Base-by-base conservation (phyloP, 176 grass and related monocot genomes). In the Oryza longistaminata region DNA sequence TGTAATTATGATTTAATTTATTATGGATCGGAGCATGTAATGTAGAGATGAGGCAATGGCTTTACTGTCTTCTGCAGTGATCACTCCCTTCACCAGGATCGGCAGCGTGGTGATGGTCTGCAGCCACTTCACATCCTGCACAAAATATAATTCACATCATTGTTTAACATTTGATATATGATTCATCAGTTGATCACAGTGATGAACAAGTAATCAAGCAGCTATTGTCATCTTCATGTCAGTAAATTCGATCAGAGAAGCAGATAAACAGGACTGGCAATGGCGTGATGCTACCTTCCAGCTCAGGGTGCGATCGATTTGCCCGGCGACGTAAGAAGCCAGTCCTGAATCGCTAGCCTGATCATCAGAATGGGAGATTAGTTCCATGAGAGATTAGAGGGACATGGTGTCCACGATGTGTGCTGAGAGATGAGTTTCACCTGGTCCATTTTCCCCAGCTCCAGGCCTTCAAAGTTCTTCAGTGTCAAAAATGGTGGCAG, bases 391-490 rank as follows among this genome's bases (percentile, higher is more conserved):
- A 49, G 37, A 66, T 31, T 5, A 70, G 17, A 88, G 3, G 33
- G 14, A 37, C 8, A 81, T 2, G 60, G 26, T 50, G 75, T 64
- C n/a, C 45, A 46, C 33, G 68, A 71, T 61, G 65, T 75, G 10
- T 48, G 68, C 34, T 37, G 76, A 81, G 75, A 70, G 34, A 21
- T 24, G 64, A 50, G 64, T 91, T 83, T 81, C 82, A 94, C 95
- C 88, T 84, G 53, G 62, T 99, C 96, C 96, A 99, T 99, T 77
- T 92, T 99, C 11, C 96, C 96, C 11, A 99, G 89, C 86, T 99
- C 71, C 75, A 99, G 16, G 6, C 93, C 91, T 81, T 99, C 96
- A 71, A 96, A 99, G 84, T 99, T 99, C 80, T 99, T 99, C 34
- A 99, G 90, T 3, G 87, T 85, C 93, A 99, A 83, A 87, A 87